Base-by-base conservation (phyloP, 192 early-diverging fungal genomes). In the Entrophospora sp. region DNA sequence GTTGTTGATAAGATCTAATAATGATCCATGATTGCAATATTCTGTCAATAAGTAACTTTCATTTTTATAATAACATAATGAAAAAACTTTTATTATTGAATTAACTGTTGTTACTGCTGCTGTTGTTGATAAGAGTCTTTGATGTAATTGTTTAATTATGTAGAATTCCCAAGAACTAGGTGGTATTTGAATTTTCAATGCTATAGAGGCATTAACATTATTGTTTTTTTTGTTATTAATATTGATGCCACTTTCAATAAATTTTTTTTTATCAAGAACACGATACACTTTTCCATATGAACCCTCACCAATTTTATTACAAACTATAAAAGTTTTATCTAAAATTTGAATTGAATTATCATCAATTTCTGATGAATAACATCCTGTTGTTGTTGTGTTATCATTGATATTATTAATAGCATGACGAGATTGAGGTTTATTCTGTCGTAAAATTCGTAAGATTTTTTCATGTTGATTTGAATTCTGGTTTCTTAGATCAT, bases 91-190 rank as follows among this genome's bases (percentile, higher is more conserved):
- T 6, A 53, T 57, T 30, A 63, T 31, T 18, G 27, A 35, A 14
- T 55, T 16, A 28, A 57, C 36, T 16, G 14, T 31, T n/a, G n/a
- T n/a, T n/a, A n/a, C n/a, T n/a, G n/a, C n/a, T n/a, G n/a, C n/a
- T n/a, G n/a, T n/a, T 16, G 64, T 34, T 0, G 49, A 35, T 10
- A 14, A 32, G 1, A 36, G n/a, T 22, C 46, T 45, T 34, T 52
- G 22, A 22, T 38, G 37, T 24, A 72, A 35, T 57, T 67, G 53
- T 30, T 66, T 51, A 30, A 74, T 35, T n/a, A 70, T 61, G 18
- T 70, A 74, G 51, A 64, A 74, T 18, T 74, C 73, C 65, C 59
- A 70, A 12, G 65, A 49, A 25, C 51, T 32, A 3, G 73, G 37
- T 5, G 73, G 69, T 20, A 28, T 46, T 59, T 70, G 46, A 20